These are phyloP conservation scores for Anthostomella pinea DNA, from an alignment of 2,329 filamentous ascomycete genomes.

Conservation along the genomic window DNA sequence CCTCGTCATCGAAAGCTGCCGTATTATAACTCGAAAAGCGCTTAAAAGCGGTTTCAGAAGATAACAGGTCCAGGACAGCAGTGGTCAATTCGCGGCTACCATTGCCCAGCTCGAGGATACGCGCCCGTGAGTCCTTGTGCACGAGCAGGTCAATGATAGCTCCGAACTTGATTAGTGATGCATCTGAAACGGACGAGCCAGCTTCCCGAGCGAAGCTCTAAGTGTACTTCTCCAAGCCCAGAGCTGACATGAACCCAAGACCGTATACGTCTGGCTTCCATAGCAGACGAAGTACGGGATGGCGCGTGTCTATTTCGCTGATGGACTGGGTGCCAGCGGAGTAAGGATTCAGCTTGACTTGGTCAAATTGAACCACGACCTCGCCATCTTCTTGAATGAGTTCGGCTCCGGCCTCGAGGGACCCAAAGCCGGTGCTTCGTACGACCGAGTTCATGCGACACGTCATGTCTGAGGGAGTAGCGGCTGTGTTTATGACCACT, in stretches of 20 bases:
- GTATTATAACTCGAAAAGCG: slow-evolving; percentile 5
- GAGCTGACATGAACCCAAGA: slow-evolving; percentile 1
- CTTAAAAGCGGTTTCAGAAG: slow-evolving; percentile 1
- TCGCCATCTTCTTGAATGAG: slow-evolving; percentile 5
- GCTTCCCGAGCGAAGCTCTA: neutral
- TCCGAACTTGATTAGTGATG: neutral
- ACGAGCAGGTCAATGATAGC: slow-evolving; percentile 6
- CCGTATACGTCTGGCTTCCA: slow-evolving; percentile 19
- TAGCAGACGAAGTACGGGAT: slow-evolving; percentile 13
- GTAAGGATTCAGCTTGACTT: slow-evolving; percentile 4
- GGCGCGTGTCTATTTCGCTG: slow-evolving; percentile 2
- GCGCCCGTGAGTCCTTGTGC: slow-evolving; percentile 9
- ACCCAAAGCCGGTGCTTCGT: slow-evolving; percentile 6
- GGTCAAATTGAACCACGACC: slow-evolving; percentile 3
- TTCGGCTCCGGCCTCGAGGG: slow-evolving; percentile 5
- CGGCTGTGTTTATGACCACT: neutral
- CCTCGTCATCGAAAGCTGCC: neutral
- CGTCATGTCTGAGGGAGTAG: neutral
- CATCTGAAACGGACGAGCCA: neutral
- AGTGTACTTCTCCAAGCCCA: neutral
- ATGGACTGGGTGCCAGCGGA: neutral
- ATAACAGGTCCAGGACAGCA: neutral
- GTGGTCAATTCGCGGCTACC: neutral
- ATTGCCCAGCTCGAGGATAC: slow-evolving; percentile 8
- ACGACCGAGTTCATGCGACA: slow-evolving; percentile 2